phyloP scores from a whole-genome alignment of 2,329 filamentous ascomycete species.

The Nigrospora osmanthi region DNA sequence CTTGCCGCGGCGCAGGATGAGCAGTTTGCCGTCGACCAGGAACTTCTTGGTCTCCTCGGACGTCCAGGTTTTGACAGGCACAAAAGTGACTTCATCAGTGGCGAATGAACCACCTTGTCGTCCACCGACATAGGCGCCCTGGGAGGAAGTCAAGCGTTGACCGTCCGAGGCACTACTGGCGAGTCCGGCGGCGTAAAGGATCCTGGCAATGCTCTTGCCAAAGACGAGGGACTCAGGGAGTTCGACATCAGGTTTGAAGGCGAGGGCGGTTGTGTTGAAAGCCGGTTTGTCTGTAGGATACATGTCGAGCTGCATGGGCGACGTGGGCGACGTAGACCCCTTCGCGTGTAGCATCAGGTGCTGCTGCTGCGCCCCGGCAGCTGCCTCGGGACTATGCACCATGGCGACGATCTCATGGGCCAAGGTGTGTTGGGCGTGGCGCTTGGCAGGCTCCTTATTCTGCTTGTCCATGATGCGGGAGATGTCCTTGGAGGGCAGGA shows the following conservation, averaged over 20 bases:
- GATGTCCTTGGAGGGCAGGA: conserved; percentile 68
- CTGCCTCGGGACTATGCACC: conserved; percentile 62
- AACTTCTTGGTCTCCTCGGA: conserved; percentile 50
- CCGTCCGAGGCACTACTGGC: conserved; percentile 48
- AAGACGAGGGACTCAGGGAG: conserved; percentile 51
- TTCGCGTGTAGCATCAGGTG: conserved; percentile 43
- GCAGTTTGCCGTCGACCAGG: conserved; percentile 49
- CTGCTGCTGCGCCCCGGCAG: conserved; percentile 50
- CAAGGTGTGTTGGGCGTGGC: conserved; percentile 74
- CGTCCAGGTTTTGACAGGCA: conserved; percentile 52
- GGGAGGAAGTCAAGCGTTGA: conserved; percentile 44
- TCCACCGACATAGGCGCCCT: conserved; percentile 55
- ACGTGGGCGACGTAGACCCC: not conserved
- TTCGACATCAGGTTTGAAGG: conserved; percentile 41
- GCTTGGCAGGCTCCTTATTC: conserved; percentile 55
- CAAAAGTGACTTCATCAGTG: conserved; percentile 46
- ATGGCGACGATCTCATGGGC: conserved; percentile 77
- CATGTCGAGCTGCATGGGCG: not conserved
- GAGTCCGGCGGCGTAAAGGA: conserved; percentile 54
- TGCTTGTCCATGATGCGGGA: conserved; percentile 61
- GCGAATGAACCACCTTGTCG: conserved; percentile 27
- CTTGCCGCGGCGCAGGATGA: conserved; percentile 57
- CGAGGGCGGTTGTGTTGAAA: not conserved
- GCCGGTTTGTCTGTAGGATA: not conserved
- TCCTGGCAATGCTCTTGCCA: conserved; percentile 37